Percentiles rank a stretch among this genome's conserved stretches.
phyloP scores from a whole-genome alignment of 441 rosid species.

The Theobroma grandiflorum region DNA sequence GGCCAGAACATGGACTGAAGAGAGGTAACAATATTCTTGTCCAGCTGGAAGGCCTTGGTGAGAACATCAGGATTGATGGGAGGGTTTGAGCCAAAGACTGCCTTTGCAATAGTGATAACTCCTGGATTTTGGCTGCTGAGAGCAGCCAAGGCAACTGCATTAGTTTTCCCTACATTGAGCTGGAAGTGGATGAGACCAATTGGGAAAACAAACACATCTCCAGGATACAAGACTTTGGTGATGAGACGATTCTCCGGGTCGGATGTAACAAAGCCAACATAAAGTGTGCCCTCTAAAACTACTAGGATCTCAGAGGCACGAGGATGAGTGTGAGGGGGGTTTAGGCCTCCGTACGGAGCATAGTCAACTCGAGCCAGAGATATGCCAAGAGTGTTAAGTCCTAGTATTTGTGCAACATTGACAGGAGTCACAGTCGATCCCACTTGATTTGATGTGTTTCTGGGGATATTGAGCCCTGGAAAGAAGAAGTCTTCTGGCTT shows the following conservation, averaged over 20 bases:
- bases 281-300: conserved; percentile 46
- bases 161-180: conserved; percentile 42
- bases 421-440: conserved; percentile 42
- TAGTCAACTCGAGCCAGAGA: conserved; percentile 53
- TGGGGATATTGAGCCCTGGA: conserved; percentile 36
- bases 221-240: conserved; percentile 52
- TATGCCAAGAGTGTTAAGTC: conserved; percentile 60
- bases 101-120: conserved; percentile 38
- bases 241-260: conserved; percentile 49
- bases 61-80: conserved; percentile 39
- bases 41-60: conserved; percentile 41
- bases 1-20: conserved; percentile 33
- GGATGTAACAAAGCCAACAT: conserved; percentile 57
- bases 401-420: conserved; percentile 39
- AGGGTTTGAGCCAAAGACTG: conserved; percentile 49
- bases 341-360: conserved; percentile 44
- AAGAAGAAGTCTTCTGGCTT: conserved; percentile 41
- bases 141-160: conserved; percentile 42
- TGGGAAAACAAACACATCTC: conserved; percentile 38
- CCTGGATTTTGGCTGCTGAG: conserved; percentile 58
- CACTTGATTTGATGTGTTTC: conserved; percentile 33
- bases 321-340: conserved; percentile 60
- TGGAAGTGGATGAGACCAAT: conserved; percentile 61
- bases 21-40: conserved; percentile 27
- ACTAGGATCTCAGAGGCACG: conserved; percentile 50